A percentile compares a stretch with the other conserved stretches of the same genome.
These are phyloP conservation scores for Penicillium sp. DNA, from an alignment of 2,329 filamentous ascomycete species.

Conservation along the genomic window DNA sequence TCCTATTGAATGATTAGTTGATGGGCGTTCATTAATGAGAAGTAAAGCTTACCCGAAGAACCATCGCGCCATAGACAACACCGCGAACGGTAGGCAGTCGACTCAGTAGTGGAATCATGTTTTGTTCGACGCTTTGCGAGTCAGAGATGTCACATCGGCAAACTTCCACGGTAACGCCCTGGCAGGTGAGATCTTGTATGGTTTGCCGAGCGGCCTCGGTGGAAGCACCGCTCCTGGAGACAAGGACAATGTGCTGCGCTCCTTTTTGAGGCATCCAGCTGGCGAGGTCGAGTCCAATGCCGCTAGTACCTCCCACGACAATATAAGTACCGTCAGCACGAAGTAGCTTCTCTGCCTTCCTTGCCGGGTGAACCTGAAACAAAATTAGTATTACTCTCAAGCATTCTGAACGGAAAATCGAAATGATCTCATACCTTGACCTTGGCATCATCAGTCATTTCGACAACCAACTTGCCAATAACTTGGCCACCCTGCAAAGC, in stretches of 20 bases:
- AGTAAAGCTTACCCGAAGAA: conserved; percentile 32
- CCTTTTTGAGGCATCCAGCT: conserved; percentile 52
- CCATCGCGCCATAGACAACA: conserved; percentile 50
- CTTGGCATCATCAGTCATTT: conserved; percentile 21
- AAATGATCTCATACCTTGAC: conserved; percentile 17
- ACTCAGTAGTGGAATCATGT: conserved; percentile 26
- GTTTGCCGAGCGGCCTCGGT: conserved; percentile 18
- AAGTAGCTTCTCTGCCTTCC: conserved; percentile 19
- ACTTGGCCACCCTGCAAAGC: conserved; percentile 25
- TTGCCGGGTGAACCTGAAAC: conserved; percentile 19
- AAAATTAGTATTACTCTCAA: background rate
- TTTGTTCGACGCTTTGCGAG: conserved; percentile 16
- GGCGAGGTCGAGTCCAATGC: conserved; percentile 56
- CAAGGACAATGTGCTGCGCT: conserved; percentile 53
- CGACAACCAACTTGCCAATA: conserved; percentile 27
- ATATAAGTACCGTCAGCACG: conserved; percentile 50
- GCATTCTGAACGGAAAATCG: background rate
- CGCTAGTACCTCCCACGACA: conserved; percentile 59
- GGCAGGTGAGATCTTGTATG: conserved; percentile 10
- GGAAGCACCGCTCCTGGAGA: conserved; percentile 48
- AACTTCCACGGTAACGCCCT: conserved; percentile 24
- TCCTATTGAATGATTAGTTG: conserved; percentile 17
- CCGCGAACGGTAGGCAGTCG: conserved; percentile 40
- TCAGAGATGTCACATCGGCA: conserved; percentile 36
- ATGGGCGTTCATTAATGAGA: rapidly evolving